Percentiles rank a stretch among this genome's conserved stretches.
These are phyloP conservation scores for Bretschneidera sinensis DNA, from an alignment of 345 rosid genomes.

Conservation along the genomic window DNA sequence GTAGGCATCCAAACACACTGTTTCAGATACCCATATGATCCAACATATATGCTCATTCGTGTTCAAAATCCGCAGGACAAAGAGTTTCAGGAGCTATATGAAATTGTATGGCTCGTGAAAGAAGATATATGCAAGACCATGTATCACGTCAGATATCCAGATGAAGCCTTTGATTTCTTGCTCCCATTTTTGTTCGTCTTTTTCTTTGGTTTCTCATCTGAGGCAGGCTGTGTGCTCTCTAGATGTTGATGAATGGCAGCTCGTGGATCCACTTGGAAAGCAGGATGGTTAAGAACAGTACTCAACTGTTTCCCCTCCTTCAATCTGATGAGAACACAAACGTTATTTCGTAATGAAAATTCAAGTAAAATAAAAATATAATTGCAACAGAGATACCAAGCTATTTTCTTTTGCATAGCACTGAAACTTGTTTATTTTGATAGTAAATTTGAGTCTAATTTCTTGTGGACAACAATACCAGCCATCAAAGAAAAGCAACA, in stretches of 20 bases:
- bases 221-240: conserved; percentile 58
- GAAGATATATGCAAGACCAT: too few species aligned
- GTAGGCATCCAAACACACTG: too few species aligned
- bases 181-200: conserved; percentile 38
- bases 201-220: conserved; percentile 55
- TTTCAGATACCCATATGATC: not conserved
- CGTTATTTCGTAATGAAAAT: conserved; percentile 4
- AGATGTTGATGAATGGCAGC: conserved; percentile 69
- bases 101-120: too few species aligned
- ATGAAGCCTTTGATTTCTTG: conserved; percentile 41
- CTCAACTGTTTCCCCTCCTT: conserved; percentile 57
- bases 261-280: conserved; percentile 65
- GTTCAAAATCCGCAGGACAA: too few species aligned
- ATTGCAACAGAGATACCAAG: too few species aligned
- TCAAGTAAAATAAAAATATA: not conserved
- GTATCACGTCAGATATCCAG: conserved; percentile 32
- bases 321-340: conserved; percentile 37
- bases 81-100: too few species aligned
- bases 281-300: conserved; percentile 61
- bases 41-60: not conserved
- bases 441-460: too few species aligned
- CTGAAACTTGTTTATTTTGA: too few species aligned
- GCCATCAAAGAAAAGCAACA: too few species aligned
- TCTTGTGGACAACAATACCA: too few species aligned
- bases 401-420: too few species aligned